These are phyloP conservation scores for Jacaranda mimosifolia DNA, from an alignment of 257 asterid genomes.

Conservation along the genomic window DNA sequence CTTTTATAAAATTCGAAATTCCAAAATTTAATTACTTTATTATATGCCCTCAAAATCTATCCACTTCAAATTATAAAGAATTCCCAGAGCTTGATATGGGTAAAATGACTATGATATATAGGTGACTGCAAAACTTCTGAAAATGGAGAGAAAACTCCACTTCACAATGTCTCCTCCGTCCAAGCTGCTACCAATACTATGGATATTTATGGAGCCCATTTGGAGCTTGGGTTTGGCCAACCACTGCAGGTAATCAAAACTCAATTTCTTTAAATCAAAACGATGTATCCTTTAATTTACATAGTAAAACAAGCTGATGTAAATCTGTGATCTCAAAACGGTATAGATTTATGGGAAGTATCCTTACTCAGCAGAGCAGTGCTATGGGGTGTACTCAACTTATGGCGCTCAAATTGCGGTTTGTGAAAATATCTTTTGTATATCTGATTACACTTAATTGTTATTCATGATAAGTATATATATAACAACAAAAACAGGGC, in stretches of 20 bases:
- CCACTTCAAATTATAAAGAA: no score
- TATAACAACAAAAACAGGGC: not conserved
- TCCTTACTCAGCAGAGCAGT: conserved; percentile 60
- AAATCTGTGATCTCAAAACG: conserved; percentile 8
- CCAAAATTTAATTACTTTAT: no score
- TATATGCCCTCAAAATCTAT: no score
- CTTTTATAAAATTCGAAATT: no score
- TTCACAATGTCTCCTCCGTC: conserved; percentile 34
- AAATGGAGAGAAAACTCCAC: conserved; percentile 48
- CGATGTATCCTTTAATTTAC: not conserved
- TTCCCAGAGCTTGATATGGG: no score
- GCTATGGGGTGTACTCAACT: conserved; percentile 56
- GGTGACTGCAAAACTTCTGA: conserved; percentile 50
- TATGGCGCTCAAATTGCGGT: conserved; percentile 60
- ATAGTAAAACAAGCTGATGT: not conserved
- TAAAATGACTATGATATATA: conserved; percentile 3
- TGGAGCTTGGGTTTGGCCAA: conserved; percentile 63
- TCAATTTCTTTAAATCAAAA: not conserved
- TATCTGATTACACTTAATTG: no score
- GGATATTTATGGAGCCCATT: conserved; percentile 45
- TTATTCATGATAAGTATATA: not conserved
- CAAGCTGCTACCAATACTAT: conserved; percentile 19
- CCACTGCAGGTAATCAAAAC: conserved; percentile 45
- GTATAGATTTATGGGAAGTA: conserved; percentile 61
- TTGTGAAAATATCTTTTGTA: conserved; percentile 1